Base-by-base conservation (phyloP, 768 basidiomycete species). In the Calocybe indica region DNA sequence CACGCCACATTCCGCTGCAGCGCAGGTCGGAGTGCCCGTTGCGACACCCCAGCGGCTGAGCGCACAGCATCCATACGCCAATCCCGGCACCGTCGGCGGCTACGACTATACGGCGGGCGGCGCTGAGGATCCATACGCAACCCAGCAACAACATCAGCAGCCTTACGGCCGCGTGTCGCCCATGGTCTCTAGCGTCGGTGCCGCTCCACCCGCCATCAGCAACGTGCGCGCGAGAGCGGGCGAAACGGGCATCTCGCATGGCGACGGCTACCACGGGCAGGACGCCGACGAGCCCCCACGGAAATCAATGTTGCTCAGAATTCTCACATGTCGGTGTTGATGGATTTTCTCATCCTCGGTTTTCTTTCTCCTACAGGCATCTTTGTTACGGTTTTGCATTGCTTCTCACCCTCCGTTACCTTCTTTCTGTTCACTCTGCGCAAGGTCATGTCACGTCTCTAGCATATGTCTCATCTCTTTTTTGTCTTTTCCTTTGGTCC, bases 281-380 rank as follows among this genome's bases (percentile, higher is more conserved):
- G 71, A 76, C 52, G 73, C 71, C 49, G 75, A 80, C 51, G 75
- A 76, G 43, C 69, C 69, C 51, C 71, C 66, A 49, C 78, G 74
- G 50, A 76, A 78, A 64, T 68, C 73, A 47, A 70, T 71, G 53
- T 68, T 87, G 46, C 72, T 85, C 71, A 74, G 77, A 66, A 78
- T 90, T 52, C 66, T 92, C 51, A 88, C 86, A 40, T 91, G 88
- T 68, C 82, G 80, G 59, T 91, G 89, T 70, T 83, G 80, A 56
- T 77, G 65, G 71, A 55, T 56, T 54, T 55, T 52, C 43, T 49
- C 45, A 36, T 51, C 48, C 47, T 52, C 55, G 59, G 52, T 52
- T 54, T 51, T 45, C 40, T 49, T 58, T 53, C 53, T 45, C 56
- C 50, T 57, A 48, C 46, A 49, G 47, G 46, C 52, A 50, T 55